A percentile compares a stretch with the other conserved stretches of the same genome.
Conservation (phyloP, 129 eudicot genomes). For the Calendula officinalis region DNA sequence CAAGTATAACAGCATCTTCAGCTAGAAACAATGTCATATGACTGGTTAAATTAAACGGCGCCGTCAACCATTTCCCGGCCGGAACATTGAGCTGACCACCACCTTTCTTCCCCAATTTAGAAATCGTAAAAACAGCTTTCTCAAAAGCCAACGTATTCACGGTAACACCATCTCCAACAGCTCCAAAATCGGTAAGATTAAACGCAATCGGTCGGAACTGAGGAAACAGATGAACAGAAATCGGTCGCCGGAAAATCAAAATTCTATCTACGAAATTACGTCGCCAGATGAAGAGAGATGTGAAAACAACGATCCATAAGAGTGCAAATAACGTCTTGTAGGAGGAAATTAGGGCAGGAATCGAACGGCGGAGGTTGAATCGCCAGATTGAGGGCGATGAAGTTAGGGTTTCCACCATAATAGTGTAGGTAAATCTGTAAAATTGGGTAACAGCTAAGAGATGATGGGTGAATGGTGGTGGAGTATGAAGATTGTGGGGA, state of each 20-base stretch:
- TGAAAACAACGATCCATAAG: constrained; percentile 57
- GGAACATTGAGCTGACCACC: constrained; percentile 98
- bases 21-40: constrained; percentile 90
- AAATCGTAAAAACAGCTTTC: constrained; percentile 61
- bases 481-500: neutral
- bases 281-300: constrained; percentile 67
- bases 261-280: constrained; percentile 45
- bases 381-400: constrained; percentile 37
- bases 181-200: constrained; percentile 86
- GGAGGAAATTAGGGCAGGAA: constrained; percentile 42
- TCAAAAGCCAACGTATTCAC: constrained; percentile 79
- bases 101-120: constrained; percentile 63
- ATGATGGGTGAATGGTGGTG: constrained; percentile 7
- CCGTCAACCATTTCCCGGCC: constrained; percentile 92
- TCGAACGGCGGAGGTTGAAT: constrained; percentile 45
- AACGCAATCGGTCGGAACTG: constrained; percentile 61
- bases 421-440: constrained; percentile 12
- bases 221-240: constrained; percentile 35
- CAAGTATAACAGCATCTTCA: constrained; percentile 87
- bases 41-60: constrained; percentile 94
- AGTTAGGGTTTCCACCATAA: constrained; percentile 52
- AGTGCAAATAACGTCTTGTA: constrained; percentile 59
- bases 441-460: neutral
- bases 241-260: constrained; percentile 37
- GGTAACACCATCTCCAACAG: constrained; percentile 80